A percentile compares a stretch with the other conserved stretches of the same genome.
Conservation (phyloP, 139 green algal species). For the Pleodorina starrii region DNA sequence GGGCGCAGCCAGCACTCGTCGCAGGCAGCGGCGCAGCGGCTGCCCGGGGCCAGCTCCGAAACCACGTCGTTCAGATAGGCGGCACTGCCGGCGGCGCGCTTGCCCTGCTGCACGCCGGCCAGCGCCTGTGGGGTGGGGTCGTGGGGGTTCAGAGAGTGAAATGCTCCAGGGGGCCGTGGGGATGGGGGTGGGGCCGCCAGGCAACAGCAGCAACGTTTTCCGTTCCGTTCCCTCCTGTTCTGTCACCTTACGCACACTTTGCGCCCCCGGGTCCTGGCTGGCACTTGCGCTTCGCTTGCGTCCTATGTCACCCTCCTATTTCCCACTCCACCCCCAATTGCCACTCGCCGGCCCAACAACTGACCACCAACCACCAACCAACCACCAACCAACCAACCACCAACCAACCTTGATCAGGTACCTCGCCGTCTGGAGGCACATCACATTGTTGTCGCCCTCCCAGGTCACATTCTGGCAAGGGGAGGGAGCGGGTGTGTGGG, state of each 20-base stretch:
- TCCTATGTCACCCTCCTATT: no score
- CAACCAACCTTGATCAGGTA: constrained; percentile 50
- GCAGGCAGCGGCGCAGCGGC: constrained; percentile 51
- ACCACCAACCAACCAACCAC: no score
- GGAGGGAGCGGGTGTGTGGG: background rate
- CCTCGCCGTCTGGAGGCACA: constrained; percentile 75
- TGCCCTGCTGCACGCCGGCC: constrained; percentile 55
- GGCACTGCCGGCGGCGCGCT: constrained; percentile 57
- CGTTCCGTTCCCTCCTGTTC: no score
- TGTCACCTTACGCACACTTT: no score
- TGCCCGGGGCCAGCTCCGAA: constrained; percentile 38
- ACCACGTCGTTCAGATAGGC: constrained; percentile 70
- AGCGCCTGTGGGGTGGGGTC: constrained; percentile 49
- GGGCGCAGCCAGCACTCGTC: constrained; percentile 39
- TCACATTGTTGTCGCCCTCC: constrained; percentile 96
- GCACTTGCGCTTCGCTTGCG: no score
- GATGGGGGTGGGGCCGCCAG: background rate
- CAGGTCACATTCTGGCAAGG: constrained; percentile 90
- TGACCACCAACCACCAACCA: no score
- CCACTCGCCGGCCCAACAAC: no score
- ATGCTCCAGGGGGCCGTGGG: no score
- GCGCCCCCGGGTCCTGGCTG: no score
- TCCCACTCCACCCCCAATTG: no score
- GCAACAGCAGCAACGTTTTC: no score
- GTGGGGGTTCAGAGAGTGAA: no score